These are phyloP conservation scores for Fistulifera pelliculosa DNA, from an alignment of 108 stramenopile species.

Conservation along the genomic window DNA sequence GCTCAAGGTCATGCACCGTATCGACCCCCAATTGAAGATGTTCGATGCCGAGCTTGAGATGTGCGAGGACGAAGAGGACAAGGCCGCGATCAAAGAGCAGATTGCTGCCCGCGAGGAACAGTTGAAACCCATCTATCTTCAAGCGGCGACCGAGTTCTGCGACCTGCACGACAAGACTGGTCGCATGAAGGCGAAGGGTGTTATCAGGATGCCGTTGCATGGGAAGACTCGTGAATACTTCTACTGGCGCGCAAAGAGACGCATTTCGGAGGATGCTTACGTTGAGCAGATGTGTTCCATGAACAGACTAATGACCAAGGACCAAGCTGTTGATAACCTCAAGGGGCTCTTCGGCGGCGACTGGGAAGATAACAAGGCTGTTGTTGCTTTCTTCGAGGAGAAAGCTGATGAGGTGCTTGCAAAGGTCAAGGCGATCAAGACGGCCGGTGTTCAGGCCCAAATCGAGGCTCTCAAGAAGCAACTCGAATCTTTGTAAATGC, in stretches of 20 bases:
- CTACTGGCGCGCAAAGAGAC: constrained; percentile 90
- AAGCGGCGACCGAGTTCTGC: constrained; percentile 96
- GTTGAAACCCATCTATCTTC: constrained; percentile 88
- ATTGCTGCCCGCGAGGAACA: constrained; percentile 87
- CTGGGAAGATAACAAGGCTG: constrained; percentile 69
- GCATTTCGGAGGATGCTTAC: constrained; percentile 85
- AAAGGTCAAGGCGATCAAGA: constrained; percentile 60
- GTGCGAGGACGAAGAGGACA: constrained; percentile 62
- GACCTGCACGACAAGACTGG: constrained; percentile 97
- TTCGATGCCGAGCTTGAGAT: constrained; percentile 82
- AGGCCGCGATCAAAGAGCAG: constrained; percentile 66
- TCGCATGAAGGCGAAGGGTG: constrained; percentile 98
- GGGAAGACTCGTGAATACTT: constrained; percentile 91
- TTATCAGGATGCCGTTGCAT: constrained; percentile 87
- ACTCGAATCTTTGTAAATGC: constrained; percentile 16
- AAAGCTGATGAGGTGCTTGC: constrained; percentile 37
- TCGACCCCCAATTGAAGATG: constrained; percentile 76
- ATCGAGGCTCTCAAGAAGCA: constrained; percentile 70
- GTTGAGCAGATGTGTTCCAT: constrained; percentile 46
- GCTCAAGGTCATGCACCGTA: constrained; percentile 80
- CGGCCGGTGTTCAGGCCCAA: constrained; percentile 50
- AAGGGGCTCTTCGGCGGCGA: constrained; percentile 52
- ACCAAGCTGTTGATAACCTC: constrained; percentile 44
- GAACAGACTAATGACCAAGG: constrained; percentile 36
- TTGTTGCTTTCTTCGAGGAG: constrained; percentile 51